Base-by-base conservation (phyloP, 2,329 filamentous ascomycete species). In the Fusarium robinianum region DNA sequence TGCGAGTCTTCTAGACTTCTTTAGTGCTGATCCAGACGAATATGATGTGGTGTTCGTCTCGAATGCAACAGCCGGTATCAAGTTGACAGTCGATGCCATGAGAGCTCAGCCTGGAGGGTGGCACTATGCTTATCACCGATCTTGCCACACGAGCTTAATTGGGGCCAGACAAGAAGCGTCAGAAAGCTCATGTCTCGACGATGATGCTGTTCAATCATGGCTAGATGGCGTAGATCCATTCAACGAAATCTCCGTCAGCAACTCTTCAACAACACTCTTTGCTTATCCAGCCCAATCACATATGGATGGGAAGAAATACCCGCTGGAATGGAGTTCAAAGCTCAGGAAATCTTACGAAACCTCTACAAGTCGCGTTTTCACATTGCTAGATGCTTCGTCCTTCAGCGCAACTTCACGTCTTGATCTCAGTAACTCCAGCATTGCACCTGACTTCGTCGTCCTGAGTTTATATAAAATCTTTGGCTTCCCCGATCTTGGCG, bases 401-500 rank as follows among this genome's bases (percentile, higher is more conserved):
- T 75, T 89, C 8, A 85, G 84, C 8, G 84, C 90, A 6, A 96
- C 91, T 1, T 82, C 87, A 5, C 82, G 81, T 1, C 72, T 97
- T 6, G 80, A 95, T 61, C 72, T 97, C 3, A 74, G 80, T 41
- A 71, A 87, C 55, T 57, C 76, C 0, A 70, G 73, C 0, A 63
- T 69, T 1, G 83, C 86, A 0, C 88, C 92, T 1, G 92, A 97
- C 65, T 97, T 97, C 55, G 85, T 82, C 0, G 87, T 89, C 0
- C 62, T 97, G 27, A 96, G 91, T 66, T 83, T 97, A 53, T 95
- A 96, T 72, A 99, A 97, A 67, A 91, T 96, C n/a, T 97, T 97
- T 66, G 92, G 94, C 2, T 96, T 96, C 54, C 92, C 92, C 0
- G 89, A 97, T 63, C 74, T 97, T 2, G 92, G 92, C 2, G 90